A percentile compares a stretch with the other conserved stretches of the same genome.
phyloP scores from a whole-genome alignment of 2,329 filamentous ascomycete species.

The Rhytidhysteron rufulum region DNA sequence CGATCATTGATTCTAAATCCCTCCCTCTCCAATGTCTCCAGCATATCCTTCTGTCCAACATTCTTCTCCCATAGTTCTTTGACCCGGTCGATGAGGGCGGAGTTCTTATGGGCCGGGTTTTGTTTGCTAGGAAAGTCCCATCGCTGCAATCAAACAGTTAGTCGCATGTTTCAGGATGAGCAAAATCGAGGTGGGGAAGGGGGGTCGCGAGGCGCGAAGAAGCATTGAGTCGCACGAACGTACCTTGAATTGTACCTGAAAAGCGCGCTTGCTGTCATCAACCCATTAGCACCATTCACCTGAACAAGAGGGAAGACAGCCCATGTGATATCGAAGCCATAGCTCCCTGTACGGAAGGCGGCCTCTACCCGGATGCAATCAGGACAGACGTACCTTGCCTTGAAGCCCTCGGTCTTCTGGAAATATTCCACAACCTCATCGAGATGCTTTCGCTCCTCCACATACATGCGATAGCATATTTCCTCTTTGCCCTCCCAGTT shows the following conservation, averaged over 20 bases:
- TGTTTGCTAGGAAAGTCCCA: conserved; percentile 78
- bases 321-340: no score
- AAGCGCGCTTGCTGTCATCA: conserved; percentile 64
- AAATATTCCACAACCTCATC: conserved; percentile 70
- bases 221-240: background rate
- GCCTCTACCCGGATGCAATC: background rate
- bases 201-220: background rate
- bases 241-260: conserved; percentile 67
- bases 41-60: conserved; percentile 68
- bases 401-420: conserved; percentile 61
- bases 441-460: conserved; percentile 68
- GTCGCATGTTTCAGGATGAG: background rate
- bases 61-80: conserved; percentile 77
- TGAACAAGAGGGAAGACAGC: no score
- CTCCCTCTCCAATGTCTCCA: conserved; percentile 64
- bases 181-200: background rate
- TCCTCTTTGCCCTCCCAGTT: conserved; percentile 65
- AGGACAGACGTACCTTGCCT: conserved; percentile 57
- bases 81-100: conserved; percentile 62
- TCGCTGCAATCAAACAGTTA: conserved; percentile 35
- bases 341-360: background rate
- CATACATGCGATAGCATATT: conserved; percentile 68
- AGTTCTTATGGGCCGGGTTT: conserved; percentile 67
- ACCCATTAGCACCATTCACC: no score
- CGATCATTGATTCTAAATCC: conserved; percentile 70